These are phyloP conservation scores for Climacium dendroides DNA, from an alignment of 225 moss, liverwort and hornwort genomes.

Conservation along the genomic window DNA sequence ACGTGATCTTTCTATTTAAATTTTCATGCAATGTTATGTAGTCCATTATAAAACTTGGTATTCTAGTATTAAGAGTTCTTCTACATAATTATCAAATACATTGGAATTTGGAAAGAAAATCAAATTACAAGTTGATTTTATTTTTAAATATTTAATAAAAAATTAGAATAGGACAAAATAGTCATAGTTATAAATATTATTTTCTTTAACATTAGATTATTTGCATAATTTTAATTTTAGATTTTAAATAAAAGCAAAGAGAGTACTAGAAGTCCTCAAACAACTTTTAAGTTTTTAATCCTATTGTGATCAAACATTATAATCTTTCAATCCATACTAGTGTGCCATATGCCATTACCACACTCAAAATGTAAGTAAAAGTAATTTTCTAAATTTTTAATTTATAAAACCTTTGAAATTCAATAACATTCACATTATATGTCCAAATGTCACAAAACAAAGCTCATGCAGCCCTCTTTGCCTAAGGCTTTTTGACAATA, in stretches of 20 bases:
- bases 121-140: neutral
- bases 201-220: neutral
- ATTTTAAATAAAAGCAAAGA: neutral
- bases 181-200: neutral
- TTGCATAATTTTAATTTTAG: neutral
- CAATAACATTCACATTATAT: too few species aligned
- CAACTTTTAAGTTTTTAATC: too few species aligned
- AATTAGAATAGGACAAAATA: neutral
- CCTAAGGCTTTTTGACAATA: too few species aligned
- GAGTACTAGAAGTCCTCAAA: neutral
- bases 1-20: neutral
- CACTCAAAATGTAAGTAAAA: too few species aligned
- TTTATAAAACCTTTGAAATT: too few species aligned
- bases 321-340: too few species aligned
- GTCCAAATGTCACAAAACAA: too few species aligned
- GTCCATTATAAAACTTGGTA: neutral
- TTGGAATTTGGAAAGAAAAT: neutral
- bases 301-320: too few species aligned
- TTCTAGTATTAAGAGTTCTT: neutral
- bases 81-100: neutral
- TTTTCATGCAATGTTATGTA: neutral
- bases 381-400: too few species aligned
- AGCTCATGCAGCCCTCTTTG: too few species aligned
- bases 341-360: too few species aligned
- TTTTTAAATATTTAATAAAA: too few species aligned